A percentile compares a stretch with the other conserved stretches of the same genome.
These are phyloP conservation scores for Ogataea dorogensis DNA, from an alignment of 805 yeast genomes.

Conservation along the genomic window DNA sequence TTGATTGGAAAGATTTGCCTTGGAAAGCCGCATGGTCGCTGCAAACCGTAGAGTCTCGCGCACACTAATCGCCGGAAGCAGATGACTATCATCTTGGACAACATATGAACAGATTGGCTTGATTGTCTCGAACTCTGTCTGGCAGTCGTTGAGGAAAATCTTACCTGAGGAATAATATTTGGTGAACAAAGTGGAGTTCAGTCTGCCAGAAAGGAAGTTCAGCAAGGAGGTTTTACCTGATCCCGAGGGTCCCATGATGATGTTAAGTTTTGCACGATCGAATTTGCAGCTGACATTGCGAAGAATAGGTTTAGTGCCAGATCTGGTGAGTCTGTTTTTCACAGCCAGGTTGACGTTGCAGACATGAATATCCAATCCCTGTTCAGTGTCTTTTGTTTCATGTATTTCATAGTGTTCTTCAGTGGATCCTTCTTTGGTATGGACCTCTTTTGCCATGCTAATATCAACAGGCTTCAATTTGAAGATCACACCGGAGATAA, in stretches of 20 bases:
- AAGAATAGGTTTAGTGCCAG: constrained; percentile 37
- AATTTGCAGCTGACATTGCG: constrained; percentile 50
- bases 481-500: constrained; percentile 48
- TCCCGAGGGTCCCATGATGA: constrained; percentile 81
- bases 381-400: background rate
- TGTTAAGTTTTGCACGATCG: constrained; percentile 57
- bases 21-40: constrained; percentile 63
- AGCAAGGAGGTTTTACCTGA: constrained; percentile 72
- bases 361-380: constrained; percentile 20
- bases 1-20: constrained; percentile 31
- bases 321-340: constrained; percentile 17
- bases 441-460: constrained; percentile 42
- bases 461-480: constrained; percentile 50
- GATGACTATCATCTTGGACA: constrained; percentile 74
- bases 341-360: constrained; percentile 27
- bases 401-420: background rate
- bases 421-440: constrained; percentile 9
- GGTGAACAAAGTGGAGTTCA: constrained; percentile 35
- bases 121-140: constrained; percentile 31
- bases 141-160: constrained; percentile 41
- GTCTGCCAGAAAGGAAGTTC: constrained; percentile 60
- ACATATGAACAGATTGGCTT: constrained; percentile 66
- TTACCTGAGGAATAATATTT: constrained; percentile 39
- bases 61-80: constrained; percentile 71
- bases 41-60: constrained; percentile 72